A percentile compares a stretch with the other conserved stretches of the same genome.
Conservation (phyloP, 495 filamentous ascomycete genomes). For the Penicillium riverlandense region DNA sequence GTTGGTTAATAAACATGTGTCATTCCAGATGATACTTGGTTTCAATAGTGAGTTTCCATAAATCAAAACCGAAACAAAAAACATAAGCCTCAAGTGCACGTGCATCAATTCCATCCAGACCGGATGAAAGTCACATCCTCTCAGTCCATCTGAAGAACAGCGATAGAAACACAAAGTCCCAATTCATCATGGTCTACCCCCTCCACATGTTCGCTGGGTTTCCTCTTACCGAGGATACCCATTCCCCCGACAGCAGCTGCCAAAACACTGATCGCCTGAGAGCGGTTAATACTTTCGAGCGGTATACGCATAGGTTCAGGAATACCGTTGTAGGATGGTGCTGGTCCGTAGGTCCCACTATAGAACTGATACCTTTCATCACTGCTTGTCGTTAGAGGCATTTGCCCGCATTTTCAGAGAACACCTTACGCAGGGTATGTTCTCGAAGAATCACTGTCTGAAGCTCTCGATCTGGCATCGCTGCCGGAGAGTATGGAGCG, state of each 20-base stretch:
- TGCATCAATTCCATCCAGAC: neutral
- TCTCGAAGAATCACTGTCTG: slow-evolving; percentile 8
- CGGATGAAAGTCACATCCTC: neutral
- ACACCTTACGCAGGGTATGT: slow-evolving; percentile 12
- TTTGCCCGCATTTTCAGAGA: slow-evolving; percentile 3
- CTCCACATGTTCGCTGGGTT: neutral
- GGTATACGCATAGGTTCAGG: slow-evolving; percentile 1
- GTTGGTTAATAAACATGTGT: too few relatives aligned
- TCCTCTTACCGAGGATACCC: slow-evolving; percentile 4
- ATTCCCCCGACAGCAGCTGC: slow-evolving; percentile 10
- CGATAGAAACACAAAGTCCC: neutral
- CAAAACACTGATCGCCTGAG: slow-evolving; percentile 16
- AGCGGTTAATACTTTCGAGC: slow-evolving; percentile 8
- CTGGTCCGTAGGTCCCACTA: slow-evolving; percentile 1
- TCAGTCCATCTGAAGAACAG: neutral
- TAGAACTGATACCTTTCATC: neutral
- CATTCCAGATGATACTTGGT: too few relatives aligned
- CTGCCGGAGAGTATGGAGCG: slow-evolving; percentile 4
- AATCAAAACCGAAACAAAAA: too few relatives aligned
- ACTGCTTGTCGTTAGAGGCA: slow-evolving; percentile 8
- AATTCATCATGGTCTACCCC: neutral
- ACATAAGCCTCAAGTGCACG: too few relatives aligned
- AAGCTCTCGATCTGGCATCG: slow-evolving; percentile 4
- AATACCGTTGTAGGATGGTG: slow-evolving; percentile 11
- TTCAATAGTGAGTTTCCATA: too few relatives aligned